Percentiles rank a stretch among this genome's conserved stretches.
These are phyloP conservation scores for Pestalotiopsis sp. DNA, from an alignment of 2,329 filamentous ascomycete species.

Conservation along the genomic window DNA sequence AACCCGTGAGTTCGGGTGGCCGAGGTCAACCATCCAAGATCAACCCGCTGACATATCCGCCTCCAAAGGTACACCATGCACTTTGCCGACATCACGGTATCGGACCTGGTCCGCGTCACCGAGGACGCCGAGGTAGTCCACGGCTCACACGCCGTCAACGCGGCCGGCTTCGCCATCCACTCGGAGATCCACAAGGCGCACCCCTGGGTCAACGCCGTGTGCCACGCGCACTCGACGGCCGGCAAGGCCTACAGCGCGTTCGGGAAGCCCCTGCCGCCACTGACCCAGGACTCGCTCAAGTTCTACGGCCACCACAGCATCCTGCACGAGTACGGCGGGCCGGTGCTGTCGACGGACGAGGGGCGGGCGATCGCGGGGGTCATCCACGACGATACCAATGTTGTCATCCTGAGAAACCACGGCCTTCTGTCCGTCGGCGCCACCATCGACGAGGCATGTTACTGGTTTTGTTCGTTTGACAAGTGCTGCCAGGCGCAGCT, in stretches of 20 bases:
- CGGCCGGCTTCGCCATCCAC: conserved; percentile 61
- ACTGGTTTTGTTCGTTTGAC: conserved; percentile 50
- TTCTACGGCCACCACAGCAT: conserved; percentile 59
- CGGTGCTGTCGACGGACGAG: conserved; percentile 58
- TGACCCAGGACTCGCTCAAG: conserved; percentile 56
- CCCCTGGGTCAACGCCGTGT: conserved; percentile 57
- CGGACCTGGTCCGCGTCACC: conserved; percentile 64
- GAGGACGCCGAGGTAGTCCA: conserved; percentile 60
- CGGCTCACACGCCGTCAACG: conserved; percentile 61
- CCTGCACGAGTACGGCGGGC: conserved; percentile 58
- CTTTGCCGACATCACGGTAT: conserved; percentile 62
- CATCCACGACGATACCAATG: conserved; percentile 50
- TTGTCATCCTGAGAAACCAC: conserved; percentile 59
- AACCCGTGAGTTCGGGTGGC: conserved; percentile 58
- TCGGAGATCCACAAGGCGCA: conserved; percentile 56
- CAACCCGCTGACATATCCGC: conserved; percentile 45
- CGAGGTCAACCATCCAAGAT: too few relatives aligned
- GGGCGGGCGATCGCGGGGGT: conserved; percentile 54
- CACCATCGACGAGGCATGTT: conserved; percentile 65
- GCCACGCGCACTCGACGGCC: conserved; percentile 56
- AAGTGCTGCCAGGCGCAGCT: conserved; percentile 35
- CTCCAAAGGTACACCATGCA: conserved; percentile 52
- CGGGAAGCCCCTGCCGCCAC: conserved; percentile 46
- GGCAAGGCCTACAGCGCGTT: conserved; percentile 61
- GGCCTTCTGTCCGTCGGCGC: conserved; percentile 60